These are phyloP conservation scores for Pseudohyphozyma bogoriensis DNA, from an alignment of 768 basidiomycete species.

Conservation along the genomic window DNA sequence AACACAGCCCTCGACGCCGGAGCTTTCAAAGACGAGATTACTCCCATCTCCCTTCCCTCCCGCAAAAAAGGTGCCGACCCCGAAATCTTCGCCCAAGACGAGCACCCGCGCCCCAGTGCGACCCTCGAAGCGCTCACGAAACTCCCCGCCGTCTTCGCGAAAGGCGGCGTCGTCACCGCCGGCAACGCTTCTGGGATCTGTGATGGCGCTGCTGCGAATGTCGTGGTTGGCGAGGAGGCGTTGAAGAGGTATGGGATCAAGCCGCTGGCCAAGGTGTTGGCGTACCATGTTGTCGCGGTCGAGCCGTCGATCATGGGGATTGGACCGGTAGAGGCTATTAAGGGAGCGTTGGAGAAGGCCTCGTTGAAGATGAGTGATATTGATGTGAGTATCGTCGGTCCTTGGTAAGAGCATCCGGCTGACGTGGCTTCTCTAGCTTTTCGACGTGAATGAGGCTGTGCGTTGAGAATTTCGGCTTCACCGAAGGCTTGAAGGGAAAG, in stretches of 20 bases:
- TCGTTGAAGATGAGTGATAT: slow-evolving; percentile 37
- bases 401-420: slow-evolving; percentile 7
- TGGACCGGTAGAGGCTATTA: slow-evolving; percentile 38
- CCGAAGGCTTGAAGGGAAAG: too few relatives aligned
- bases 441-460: slow-evolving; percentile 35
- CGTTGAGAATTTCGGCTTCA: too few relatives aligned
- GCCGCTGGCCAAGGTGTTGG: slow-evolving; percentile 38
- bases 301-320: slow-evolving; percentile 43
- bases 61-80: slow-evolving; percentile 31
- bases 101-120: slow-evolving; percentile 39
- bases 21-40: slow-evolving; percentile 35
- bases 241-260: slow-evolving; percentile 37
- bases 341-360: slow-evolving; percentile 29
- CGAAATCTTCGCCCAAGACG: slow-evolving; percentile 34
- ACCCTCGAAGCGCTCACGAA: slow-evolving; percentile 36
- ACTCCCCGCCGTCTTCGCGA: slow-evolving; percentile 38
- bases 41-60: slow-evolving; percentile 33
- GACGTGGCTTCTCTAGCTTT: slow-evolving; percentile 3
- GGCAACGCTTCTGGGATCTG: slow-evolving; percentile 41
- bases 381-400: slow-evolving; percentile 29
- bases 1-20: slow-evolving; percentile 30
- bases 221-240: slow-evolving; percentile 39
- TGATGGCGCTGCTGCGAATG: slow-evolving; percentile 41
- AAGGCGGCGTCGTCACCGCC: slow-evolving; percentile 39
- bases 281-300: slow-evolving; percentile 40